A percentile compares a stretch with the other conserved stretches of the same genome.
phyloP scores from a whole-genome alignment of 2,329 filamentous ascomycete species.

The Colletotrichum spaethianum region DNA sequence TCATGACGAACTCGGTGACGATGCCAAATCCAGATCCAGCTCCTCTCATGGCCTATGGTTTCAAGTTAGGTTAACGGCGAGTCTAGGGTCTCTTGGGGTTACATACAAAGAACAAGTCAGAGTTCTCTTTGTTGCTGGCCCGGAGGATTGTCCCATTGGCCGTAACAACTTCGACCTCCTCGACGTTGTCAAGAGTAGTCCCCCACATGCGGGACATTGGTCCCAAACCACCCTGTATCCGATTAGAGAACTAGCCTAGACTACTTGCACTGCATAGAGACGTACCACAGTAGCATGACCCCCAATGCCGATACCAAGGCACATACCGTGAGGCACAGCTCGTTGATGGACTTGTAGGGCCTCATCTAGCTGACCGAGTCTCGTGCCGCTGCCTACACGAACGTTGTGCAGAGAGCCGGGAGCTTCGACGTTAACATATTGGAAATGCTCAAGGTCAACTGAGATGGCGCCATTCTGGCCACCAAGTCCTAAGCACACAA shows the following conservation, averaged over 20 bases:
- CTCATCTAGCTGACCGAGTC: conserved; percentile 64
- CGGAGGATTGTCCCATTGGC: conserved; percentile 46
- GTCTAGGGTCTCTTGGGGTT: neutral
- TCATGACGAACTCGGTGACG: conserved; percentile 48
- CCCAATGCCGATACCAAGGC: conserved; percentile 69
- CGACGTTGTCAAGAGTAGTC: conserved; percentile 66
- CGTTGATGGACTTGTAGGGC: conserved; percentile 63
- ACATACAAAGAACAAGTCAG: conserved; percentile 48
- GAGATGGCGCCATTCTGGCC: conserved; percentile 65
- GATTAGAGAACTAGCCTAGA: neutral
- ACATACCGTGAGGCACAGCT: conserved; percentile 72
- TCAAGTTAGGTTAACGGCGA: neutral
- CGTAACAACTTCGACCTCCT: conserved; percentile 55
- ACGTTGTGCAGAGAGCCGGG: conserved; percentile 60
- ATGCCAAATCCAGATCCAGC: conserved; percentile 57
- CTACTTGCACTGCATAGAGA: neutral
- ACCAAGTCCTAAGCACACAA: conserved; percentile 54
- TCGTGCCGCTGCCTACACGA: conserved; percentile 66
- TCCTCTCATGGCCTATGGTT: conserved; percentile 45
- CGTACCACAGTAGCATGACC: conserved; percentile 70
- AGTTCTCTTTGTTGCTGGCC: conserved; percentile 42
- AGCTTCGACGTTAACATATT: conserved; percentile 67
- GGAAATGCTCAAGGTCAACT: conserved; percentile 68
- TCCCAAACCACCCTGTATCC: conserved; percentile 66
- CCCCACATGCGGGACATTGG: conserved; percentile 73